Base-by-base conservation (phyloP, 1,139 yeast species). In the Geotrichum histeridarum region DNA sequence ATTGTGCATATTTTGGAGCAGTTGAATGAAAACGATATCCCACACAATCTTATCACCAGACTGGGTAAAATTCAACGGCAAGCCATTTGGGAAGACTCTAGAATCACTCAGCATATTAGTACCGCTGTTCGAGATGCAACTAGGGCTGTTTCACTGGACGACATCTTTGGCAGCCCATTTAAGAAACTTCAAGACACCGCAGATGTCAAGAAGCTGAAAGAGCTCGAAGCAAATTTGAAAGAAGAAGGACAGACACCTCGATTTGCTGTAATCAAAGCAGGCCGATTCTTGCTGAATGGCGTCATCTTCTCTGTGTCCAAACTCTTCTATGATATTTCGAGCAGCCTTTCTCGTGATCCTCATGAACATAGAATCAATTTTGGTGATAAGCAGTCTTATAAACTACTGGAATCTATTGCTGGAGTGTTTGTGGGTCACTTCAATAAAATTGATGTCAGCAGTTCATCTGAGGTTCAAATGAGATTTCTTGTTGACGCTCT, bases 261-360 rank as follows among this genome's bases (percentile, higher is more conserved):
- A 31, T 53, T 53, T 44, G 38, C 47, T 8, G 41, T 43, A 8
- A 61, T 66, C 30, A 66, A 65, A 53, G 67, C 63, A 8, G 63
- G 64, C 41, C 58, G 73, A 30, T 70, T 61, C 55, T 54, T 67
- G 51, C 58, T 65, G 33, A 61, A 63, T 42, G 64, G 68, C 11
- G 59, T 63, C 22, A 64, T 68, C 0, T 54, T 61, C n/a, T 58
- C 65, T 39, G 57, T 61, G 7, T 60, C 69, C n/a, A 64, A 65
- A 48, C 59, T 68, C n/a, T 60, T 63, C 36, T 59, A 63, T 33
- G 71, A 67, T 37, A 56, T 67, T 51, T 62, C 64, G 1, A 38
- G 53, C 57, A 15, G 51, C 56, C 18, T 61, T 32, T 37, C 55
- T 3, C 45, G 52, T 27, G 43, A 38, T 35, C 32, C 50, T 17